Base-by-base conservation (phyloP, 176 grass and related monocot genomes). In the Avena eriantha region DNA sequence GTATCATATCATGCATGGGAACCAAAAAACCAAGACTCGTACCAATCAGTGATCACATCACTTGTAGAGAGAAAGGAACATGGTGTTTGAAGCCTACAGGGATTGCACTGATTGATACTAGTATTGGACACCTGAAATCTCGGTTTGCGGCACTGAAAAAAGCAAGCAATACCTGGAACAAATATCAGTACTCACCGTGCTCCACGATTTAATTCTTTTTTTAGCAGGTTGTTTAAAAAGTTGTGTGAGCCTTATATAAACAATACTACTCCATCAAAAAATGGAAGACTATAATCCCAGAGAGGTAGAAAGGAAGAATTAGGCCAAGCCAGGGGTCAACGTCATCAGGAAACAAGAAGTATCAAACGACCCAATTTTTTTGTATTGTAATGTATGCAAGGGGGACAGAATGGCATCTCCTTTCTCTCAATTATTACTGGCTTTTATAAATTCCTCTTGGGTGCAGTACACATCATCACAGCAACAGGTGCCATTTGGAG, bases 361-460 rank as follows among this genome's bases (percentile, higher is more conserved):
- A 41, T 39, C 18, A 8, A 57, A 53, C 14, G 19, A 23, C 45
- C 60, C 0, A 55, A 85, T 15, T 67, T 15, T 1, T 15, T 67
- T 15, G 61, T 66, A 33, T 15, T 69, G 68, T 41, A 70, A 5
- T 70, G 68, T 70, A 39, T 55, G 59, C 54, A 73, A 35, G 48
- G 51, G 33, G 67, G 50, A 4, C 8, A 18, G 34, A 45, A 73
- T 45, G 64, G 50, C 81, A 83, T 83, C 76, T 5, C 5, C 23
- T 69, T 36, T 2, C 46, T 36, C 80, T 82, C 63, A 69, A 83
- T 76, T 76, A 84, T 63, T 8, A 59, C 11, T 41, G 0, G 3
- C 54, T 57, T 79, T 75, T 13, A 23, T 68, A 56, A 19, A 34
- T 71, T 71, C 65, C n/a, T 4, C 0, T 23, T 39, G 3, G 71